These are phyloP conservation scores for Prunus yedoensis DNA, from an alignment of 331 rosid genomes.

Conservation along the genomic window DNA sequence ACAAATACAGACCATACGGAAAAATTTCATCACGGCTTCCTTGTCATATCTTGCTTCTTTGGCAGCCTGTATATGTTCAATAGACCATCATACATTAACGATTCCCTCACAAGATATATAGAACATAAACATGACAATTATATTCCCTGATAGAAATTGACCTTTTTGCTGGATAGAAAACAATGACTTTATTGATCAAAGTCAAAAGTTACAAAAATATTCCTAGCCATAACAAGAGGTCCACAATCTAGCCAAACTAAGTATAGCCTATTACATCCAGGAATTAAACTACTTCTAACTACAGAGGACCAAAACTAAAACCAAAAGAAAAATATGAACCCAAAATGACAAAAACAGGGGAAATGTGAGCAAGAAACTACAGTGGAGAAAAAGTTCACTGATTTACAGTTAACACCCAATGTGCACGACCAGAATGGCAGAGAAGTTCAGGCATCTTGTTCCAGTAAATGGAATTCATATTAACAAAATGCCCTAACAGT, in stretches of 20 bases:
- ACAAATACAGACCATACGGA: conserved; percentile 65
- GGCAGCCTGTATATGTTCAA: conserved; percentile 63
- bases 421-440: background rate
- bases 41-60: conserved; percentile 94
- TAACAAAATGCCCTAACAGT: too few species aligned
- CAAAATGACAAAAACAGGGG: background rate
- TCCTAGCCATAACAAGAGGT: background rate
- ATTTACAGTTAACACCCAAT: too few species aligned
- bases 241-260: background rate
- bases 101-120: background rate
- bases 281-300: background rate
- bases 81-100: background rate
- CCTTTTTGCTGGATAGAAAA: background rate
- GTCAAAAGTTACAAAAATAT: background rate
- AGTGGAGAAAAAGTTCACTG: too few species aligned
- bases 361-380: too few species aligned
- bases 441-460: too few species aligned
- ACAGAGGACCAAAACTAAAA: background rate
- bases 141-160: background rate
- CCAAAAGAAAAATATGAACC: background rate
- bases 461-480: too few species aligned
- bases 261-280: background rate
- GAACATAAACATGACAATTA: background rate
- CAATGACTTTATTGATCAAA: background rate
- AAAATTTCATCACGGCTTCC: conserved; percentile 86